Percentiles rank a stretch among this genome's conserved stretches.
phyloP scores from a whole-genome alignment of 768 basidiomycete genomes.

The Collybia sordida region DNA sequence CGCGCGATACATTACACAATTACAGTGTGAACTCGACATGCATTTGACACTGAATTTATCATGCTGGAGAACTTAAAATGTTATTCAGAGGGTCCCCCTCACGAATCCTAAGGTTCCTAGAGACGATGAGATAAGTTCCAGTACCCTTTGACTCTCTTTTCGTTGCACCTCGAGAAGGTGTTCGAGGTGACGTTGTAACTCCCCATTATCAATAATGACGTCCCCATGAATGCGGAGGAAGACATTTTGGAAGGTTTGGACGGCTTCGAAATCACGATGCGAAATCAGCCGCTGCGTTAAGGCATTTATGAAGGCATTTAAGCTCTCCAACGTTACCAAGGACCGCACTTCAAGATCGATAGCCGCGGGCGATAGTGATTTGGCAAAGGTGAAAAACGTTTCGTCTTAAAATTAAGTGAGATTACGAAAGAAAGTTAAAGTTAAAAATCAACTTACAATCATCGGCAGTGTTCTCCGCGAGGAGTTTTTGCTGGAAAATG shows the following conservation, averaged over 20 bases:
- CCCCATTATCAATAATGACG: slow-evolving; percentile 66
- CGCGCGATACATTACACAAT: too few relatives aligned
- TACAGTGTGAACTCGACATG: too few relatives aligned
- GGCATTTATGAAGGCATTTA: slow-evolving; percentile 71
- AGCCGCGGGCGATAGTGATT: slow-evolving; percentile 86
- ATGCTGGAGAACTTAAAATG: not conserved
- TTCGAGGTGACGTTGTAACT: slow-evolving; percentile 58
- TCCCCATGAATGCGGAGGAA: slow-evolving; percentile 88
- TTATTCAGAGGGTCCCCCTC: slow-evolving; percentile 55
- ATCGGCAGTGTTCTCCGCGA: slow-evolving; percentile 50
- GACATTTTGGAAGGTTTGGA: slow-evolving; percentile 83
- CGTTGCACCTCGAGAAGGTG: slow-evolving; percentile 63
- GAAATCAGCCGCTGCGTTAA: slow-evolving; percentile 71
- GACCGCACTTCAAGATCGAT: slow-evolving; percentile 90
- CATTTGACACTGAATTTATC: too few relatives aligned
- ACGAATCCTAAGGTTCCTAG: slow-evolving; percentile 78
- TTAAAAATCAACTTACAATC: slow-evolving; percentile 57
- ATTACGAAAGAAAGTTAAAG: not conserved
- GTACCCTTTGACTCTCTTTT: slow-evolving; percentile 74
- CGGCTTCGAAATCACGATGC: slow-evolving; percentile 92
- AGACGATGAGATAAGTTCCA: slow-evolving; percentile 72
- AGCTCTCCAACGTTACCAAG: slow-evolving; percentile 60
- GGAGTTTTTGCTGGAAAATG: slow-evolving; percentile 68
- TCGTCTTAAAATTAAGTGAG: slow-evolving; percentile 52
- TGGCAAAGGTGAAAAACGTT: slow-evolving; percentile 78